A percentile compares a stretch with the other conserved stretches of the same genome.
These are phyloP conservation scores for Phytopythium mirpurense DNA, from an alignment of 352 stramenopile species.

Conservation along the genomic window DNA sequence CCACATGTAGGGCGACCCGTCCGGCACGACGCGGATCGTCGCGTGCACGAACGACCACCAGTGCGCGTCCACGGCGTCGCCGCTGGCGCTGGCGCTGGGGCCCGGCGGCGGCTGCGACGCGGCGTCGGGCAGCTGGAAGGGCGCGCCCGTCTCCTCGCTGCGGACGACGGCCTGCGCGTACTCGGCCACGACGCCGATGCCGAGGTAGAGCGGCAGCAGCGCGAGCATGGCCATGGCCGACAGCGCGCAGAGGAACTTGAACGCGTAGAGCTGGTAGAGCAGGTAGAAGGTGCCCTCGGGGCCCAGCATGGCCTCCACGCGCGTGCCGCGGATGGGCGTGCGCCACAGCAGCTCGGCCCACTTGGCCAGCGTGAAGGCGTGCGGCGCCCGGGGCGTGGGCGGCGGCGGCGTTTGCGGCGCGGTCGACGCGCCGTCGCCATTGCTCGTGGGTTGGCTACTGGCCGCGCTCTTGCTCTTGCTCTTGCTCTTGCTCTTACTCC, in stretches of 20 bases:
- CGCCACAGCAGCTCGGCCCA: conserved; percentile 67
- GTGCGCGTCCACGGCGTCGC: conserved; percentile 20
- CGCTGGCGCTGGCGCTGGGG: background rate
- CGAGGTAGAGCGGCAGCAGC: conserved; percentile 69
- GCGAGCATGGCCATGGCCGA: conserved; percentile 61
- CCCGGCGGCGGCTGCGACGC: no score
- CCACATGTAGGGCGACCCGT: conserved; percentile 77
- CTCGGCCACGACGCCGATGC: conserved; percentile 34
- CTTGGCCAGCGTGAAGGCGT: conserved; percentile 48
- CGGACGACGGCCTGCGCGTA: conserved; percentile 7
- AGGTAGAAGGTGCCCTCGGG: conserved; percentile 83
- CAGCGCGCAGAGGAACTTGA: conserved; percentile 51
- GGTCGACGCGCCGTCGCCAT: no score
- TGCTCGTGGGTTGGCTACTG: background rate
- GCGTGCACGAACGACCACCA: conserved; percentile 79
- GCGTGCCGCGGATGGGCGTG: conserved; percentile 63
- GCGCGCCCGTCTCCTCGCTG: conserved; percentile 6
- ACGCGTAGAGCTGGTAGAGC: conserved; percentile 77
- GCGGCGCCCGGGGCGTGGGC: background rate
- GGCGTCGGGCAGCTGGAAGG: conserved; percentile 2
- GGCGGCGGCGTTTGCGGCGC: no score
- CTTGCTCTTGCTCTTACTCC: background rate
- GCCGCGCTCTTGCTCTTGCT: background rate
- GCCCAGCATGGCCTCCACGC: conserved; percentile 55
- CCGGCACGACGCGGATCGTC: conserved; percentile 76